Evolutionary conservation across 768 basidiomycete genomes (phyloP).

Genomic region (Trametes gibbosa): DNA sequence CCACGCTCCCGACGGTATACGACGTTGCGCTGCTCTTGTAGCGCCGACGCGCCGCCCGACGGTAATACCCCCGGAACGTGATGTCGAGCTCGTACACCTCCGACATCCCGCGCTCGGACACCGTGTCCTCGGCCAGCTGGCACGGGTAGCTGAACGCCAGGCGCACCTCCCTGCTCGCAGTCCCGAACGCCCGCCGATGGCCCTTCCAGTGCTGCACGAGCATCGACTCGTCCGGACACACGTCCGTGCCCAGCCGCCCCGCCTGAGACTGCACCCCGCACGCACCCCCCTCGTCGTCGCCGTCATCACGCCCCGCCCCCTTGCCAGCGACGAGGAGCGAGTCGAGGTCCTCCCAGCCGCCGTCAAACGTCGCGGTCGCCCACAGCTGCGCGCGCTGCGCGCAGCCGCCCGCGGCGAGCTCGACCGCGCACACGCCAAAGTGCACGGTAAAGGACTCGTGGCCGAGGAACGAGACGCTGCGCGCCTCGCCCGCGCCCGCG

Average conservation of each 20-base stretch:
- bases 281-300: too few species aligned
- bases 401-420: neutral
- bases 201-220: conserved; percentile 13
- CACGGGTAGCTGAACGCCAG: conserved; percentile 10
- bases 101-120: neutral
- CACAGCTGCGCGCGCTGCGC: conserved; percentile 5
- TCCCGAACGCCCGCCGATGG: neutral
- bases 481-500: neutral
- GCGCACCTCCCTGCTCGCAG: neutral
- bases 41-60: neutral
- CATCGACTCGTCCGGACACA: conserved; percentile 8
- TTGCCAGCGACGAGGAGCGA: neutral
- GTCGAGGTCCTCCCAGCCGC: neutral
- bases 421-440: conserved; percentile 9
- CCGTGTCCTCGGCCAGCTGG: neutral
- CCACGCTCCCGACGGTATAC: neutral
- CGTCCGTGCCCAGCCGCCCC: neutral
- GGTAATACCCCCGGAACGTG: conserved; percentile 1
- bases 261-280: neutral
- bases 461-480: conserved; percentile 9
- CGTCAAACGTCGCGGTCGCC: conserved; percentile 13
- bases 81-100: conserved; percentile 17
- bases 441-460: conserved; percentile 11
- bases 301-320: neutral
- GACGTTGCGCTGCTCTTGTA: neutral